Evolutionary conservation across 768 basidiomycete species (phyloP), one percentile per base, ranked within the genome.

Genomic region (Tremella fuciformis): DNA sequence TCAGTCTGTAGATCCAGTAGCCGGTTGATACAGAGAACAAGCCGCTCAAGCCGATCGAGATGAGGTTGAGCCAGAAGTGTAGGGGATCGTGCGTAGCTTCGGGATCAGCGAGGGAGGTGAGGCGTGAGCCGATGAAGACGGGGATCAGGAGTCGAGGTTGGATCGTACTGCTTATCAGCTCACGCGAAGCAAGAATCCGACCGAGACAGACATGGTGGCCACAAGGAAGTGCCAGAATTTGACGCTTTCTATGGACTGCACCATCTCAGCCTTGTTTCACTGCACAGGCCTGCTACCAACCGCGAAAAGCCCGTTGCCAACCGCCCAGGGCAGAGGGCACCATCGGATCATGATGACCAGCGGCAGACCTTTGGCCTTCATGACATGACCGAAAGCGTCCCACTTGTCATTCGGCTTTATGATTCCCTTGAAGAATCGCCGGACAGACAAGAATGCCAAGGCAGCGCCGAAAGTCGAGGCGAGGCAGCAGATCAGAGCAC

Each of bases 331-430:
- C 19, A 77, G 52, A 16, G 76, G 76, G 55, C 74, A 77, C 52
- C 70, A 77, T 18, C 76, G 54, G 44, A 77, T 77, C 76, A 77
- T 77, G 50, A 75, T 71, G 49, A 77, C 59, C 39, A 77, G 53
- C 2, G 70, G 65, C 1, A 70, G 55, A 8, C 76, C 76, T 65
- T 77, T 77, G n/a, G 62, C 65, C 37, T 65, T 60, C 66, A 77
- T 72, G 46, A 77, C 76, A 46, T 73, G 65, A 1, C 62, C 65
- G 55, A 77, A 77, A 3, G 76, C 76, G 37, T 72, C 67, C 74
- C 74, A 77, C 50, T 73, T 72, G 19, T 69, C 64, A 39, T 66
- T 70, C 38, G 53, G 50, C 19, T 61, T 49, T 56, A 76, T 69
- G 56, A 65, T 66, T 3, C 58, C 37, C 13, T 69, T 58, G 64